Base-by-base conservation (phyloP, 1,139 yeast genomes). In the Pneumocystis carinii region DNA sequence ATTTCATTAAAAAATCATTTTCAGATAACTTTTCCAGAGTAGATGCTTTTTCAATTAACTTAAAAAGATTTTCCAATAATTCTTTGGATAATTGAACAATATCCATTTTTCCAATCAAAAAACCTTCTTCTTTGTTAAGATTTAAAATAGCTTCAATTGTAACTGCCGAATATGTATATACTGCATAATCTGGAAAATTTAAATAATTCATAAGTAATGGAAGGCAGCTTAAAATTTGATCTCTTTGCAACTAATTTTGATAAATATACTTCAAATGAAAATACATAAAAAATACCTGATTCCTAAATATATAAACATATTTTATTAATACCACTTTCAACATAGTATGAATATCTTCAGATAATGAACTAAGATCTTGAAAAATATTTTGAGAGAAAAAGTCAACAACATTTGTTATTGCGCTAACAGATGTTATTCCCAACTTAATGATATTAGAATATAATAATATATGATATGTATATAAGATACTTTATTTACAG, bases 11-110 rank as follows among this genome's bases (percentile, higher is more conserved):
- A 71, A 88, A 92, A 72, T 94, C 98, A 73, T 94, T 94, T 72
- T 92, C 97, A 0, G 97, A 92, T 66, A 94, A 77, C 72, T 90
- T 90, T 72, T 90, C 97, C 0, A 97, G 97, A 0, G 90, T 78
- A 48, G 81, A 79, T 66, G 82, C 82, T 63, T 78, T 76, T 64
- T 84, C 77, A 64, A 92, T 84, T 63, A 90, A 78, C 59, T 78
- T 76, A 70, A 92, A 87, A 63, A 90, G 77, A 66, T 81, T 85
- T 48, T 80, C 78, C 64, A 92, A 76, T 59, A 90, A 76, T 24
- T 77, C 76, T 64, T 81, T 77, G 1, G 81, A 77, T 63, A 83
- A 80, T 5, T 79, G 77, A 32, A 81, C 79, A 48, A 94, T 78
- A 73, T 94, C 98, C 8, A 73, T 72, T 71, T 88, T 89, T 69